These are phyloP conservation scores for Dioszegia hungarica DNA, from an alignment of 768 basidiomycete genomes.

Conservation along the genomic window DNA sequence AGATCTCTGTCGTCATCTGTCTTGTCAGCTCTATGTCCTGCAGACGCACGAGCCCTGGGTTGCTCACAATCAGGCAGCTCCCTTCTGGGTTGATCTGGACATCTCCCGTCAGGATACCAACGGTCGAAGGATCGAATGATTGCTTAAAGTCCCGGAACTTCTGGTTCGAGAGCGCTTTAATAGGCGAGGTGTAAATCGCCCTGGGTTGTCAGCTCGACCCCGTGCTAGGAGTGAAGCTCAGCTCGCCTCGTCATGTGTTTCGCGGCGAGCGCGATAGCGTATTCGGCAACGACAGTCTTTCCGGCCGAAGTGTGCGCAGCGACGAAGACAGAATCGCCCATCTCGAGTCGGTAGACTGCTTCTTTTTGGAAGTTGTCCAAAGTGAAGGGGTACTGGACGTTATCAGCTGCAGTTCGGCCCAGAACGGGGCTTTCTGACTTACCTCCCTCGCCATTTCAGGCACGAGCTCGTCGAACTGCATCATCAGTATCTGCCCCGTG, in stretches of 20 bases:
- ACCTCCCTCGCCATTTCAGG: constrained; percentile 96
- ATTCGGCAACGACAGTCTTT: constrained; percentile 98
- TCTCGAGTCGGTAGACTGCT: constrained; percentile 93
- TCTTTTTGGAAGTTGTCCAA: constrained; percentile 98
- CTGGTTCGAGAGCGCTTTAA: constrained; percentile 97
- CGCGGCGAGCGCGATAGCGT: constrained; percentile 91
- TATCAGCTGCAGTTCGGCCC: neutral
- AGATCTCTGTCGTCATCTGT: constrained; percentile 71
- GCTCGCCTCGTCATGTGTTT: constrained; percentile 96
- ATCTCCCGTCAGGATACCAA: constrained; percentile 96
- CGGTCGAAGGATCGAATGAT: constrained; percentile 82
- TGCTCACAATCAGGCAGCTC: constrained; percentile 85
- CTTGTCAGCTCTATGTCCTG: neutral
- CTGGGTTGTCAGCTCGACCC: constrained; percentile 51
- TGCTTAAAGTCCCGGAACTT: constrained; percentile 99
- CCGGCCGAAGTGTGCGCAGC: constrained; percentile 99
- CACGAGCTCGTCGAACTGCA: constrained; percentile 66
- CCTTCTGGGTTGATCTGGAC: constrained; percentile 99
- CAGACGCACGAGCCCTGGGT: neutral
- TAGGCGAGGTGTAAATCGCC: constrained; percentile 97
- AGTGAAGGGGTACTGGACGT: constrained; percentile 87
- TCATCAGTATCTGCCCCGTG: neutral
- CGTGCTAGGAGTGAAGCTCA: neutral
- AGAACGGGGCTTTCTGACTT: constrained; percentile 11
- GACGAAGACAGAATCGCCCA: constrained; percentile 98